These are phyloP conservation scores for Papiliotrema laurentii DNA, from an alignment of 1,284 basidiomycete species.

Conservation along the genomic window DNA sequence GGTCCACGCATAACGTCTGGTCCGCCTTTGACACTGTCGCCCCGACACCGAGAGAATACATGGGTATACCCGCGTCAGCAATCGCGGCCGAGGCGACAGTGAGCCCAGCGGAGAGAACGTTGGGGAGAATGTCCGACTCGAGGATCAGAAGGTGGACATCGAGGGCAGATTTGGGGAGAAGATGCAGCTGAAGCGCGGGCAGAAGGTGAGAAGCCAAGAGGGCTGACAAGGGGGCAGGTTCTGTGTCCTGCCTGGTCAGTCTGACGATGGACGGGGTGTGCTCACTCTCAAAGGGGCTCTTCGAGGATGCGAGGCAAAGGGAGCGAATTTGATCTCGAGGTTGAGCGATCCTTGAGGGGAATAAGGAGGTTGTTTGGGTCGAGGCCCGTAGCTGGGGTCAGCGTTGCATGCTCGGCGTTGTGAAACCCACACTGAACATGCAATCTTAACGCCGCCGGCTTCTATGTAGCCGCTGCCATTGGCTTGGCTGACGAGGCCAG, in stretches of 20 bases:
- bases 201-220: slow-evolving; percentile 81
- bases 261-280: slow-evolving; percentile 1
- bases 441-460: slow-evolving; percentile 77
- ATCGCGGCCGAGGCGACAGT: slow-evolving; percentile 87
- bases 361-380: slow-evolving; percentile 61
- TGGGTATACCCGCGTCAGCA: slow-evolving; percentile 45
- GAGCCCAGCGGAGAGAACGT: slow-evolving; percentile 74
- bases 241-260: slow-evolving; percentile 68
- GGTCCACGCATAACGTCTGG: slow-evolving; percentile 66
- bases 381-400: slow-evolving; percentile 75
- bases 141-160: slow-evolving; percentile 88
- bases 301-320: slow-evolving; percentile 75
- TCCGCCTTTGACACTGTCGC: not conserved
- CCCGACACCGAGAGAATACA: slow-evolving; percentile 44
- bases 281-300: slow-evolving; percentile 80
- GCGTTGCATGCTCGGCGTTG: not conserved
- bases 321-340: slow-evolving; percentile 94
- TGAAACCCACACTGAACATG: slow-evolving; percentile 76
- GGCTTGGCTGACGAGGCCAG: slow-evolving; percentile 84
- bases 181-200: slow-evolving; percentile 78
- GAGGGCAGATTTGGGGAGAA: slow-evolving; percentile 88
- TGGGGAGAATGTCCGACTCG: slow-evolving; percentile 81
- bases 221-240: slow-evolving; percentile 76
- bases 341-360: slow-evolving; percentile 83
- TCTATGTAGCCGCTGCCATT: slow-evolving; percentile 96